Evolutionary conservation across 495 filamentous ascomycete species (phyloP).

Genomic region (Bathelium albidoporum): DNA sequence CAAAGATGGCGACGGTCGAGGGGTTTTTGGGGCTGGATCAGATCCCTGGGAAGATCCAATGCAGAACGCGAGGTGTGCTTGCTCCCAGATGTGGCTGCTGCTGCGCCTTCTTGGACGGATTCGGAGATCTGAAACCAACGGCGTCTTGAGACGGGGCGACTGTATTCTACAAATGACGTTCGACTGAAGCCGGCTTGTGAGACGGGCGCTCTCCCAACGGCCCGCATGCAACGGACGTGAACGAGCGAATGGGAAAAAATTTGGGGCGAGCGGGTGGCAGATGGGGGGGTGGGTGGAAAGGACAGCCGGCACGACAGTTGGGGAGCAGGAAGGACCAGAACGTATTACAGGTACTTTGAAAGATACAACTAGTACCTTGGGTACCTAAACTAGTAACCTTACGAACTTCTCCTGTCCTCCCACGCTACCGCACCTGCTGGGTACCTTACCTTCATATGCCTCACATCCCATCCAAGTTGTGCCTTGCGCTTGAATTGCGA

Average conservation of each 20-base stretch:
- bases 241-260: not conserved
- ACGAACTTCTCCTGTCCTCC: no score
- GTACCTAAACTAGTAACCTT: no score
- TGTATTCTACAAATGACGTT: not conserved
- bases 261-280: not conserved
- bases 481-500: no score
- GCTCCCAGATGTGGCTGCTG: not conserved
- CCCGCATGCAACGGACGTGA: not conserved
- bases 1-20: not conserved
- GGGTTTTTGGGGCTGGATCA: not conserved
- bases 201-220: not conserved
- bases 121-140: not conserved
- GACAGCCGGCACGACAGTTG: not conserved
- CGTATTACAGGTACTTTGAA: no score
- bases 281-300: not conserved
- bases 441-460: no score
- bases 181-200: not conserved
- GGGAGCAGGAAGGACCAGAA: no score
- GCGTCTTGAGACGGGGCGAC: not conserved
- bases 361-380: no score
- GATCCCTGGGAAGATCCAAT: constrained; percentile 1
- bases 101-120: constrained; percentile 1
- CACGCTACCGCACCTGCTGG: no score
- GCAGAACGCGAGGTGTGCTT: not conserved
- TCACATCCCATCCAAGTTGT: no score